These are phyloP conservation scores for Coriaria nepalensis DNA, from an alignment of 306 rosid genomes.

Conservation along the genomic window DNA sequence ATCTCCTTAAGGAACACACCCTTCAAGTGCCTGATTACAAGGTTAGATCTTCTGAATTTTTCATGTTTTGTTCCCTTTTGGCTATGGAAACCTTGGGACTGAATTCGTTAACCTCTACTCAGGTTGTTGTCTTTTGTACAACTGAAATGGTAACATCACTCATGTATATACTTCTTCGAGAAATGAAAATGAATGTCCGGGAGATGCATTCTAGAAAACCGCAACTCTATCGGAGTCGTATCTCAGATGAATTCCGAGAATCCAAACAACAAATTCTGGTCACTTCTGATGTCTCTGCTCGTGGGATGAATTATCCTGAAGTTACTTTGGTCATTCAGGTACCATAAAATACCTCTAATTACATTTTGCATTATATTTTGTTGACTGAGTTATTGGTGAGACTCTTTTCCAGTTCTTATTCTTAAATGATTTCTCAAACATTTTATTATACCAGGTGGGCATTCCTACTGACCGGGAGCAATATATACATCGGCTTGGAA, in stretches of 20 bases:
- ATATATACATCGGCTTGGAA: conserved; percentile 85
- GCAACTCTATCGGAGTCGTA: conserved; percentile 64
- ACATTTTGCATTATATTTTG: too few relatives aligned
- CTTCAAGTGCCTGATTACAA: conserved; percentile 60
- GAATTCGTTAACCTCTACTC: conserved; percentile 19
- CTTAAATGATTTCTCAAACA: neutral
- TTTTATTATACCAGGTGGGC: conserved; percentile 42
- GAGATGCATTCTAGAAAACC: conserved; percentile 93
- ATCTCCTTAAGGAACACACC: conserved; percentile 64
- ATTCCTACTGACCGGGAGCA: conserved; percentile 76
- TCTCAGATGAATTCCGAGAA: conserved; percentile 77
- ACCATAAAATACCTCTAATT: neutral
- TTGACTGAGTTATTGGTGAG: neutral
- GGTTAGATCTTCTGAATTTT: conserved; percentile 28
- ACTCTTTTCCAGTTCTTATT: neutral
- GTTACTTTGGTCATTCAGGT: conserved; percentile 94
- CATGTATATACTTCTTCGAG: conserved; percentile 51
- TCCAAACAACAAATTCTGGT: conserved; percentile 68
- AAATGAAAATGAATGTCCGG: conserved; percentile 82
- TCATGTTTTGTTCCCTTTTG: conserved; percentile 1
- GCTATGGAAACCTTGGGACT: conserved; percentile 8
- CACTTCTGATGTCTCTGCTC: conserved; percentile 84
- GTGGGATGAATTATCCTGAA: conserved; percentile 92
- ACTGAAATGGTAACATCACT: conserved; percentile 83
- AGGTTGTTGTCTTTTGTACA: conserved; percentile 85